Percentiles rank a stretch among this genome's conserved stretches.
Conservation (phyloP, 2,329 filamentous ascomycete genomes). For the Leptographium lundbergii region DNA sequence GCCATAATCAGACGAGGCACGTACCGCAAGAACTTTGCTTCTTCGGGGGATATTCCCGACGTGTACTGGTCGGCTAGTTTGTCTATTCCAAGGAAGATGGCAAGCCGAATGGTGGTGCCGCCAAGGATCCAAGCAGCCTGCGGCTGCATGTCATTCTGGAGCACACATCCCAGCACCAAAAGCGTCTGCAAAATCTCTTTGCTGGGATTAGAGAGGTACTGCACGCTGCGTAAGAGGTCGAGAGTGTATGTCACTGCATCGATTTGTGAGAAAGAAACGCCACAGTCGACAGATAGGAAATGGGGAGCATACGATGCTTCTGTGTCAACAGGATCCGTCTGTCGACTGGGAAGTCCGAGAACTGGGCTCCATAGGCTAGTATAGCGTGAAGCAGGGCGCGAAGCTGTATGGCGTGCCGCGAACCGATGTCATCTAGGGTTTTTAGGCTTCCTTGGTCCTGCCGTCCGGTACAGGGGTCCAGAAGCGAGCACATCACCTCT, state of each 20-base stretch:
- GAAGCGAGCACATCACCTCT: too few species aligned
- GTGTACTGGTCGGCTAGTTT: too few species aligned
- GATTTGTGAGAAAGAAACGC: neutral
- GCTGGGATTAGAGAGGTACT: too few species aligned
- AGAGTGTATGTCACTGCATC: too few species aligned
- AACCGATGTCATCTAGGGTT: too few species aligned
- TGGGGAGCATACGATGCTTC: neutral
- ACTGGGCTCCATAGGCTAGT: neutral
- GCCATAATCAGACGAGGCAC: neutral
- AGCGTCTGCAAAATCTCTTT: neutral
- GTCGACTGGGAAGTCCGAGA: neutral
- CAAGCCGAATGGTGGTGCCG: neutral
- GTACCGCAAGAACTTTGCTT: neutral
- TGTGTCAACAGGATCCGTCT: neutral
- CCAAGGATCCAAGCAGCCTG: neutral
- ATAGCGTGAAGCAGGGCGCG: neutral
- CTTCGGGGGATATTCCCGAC: too few species aligned
- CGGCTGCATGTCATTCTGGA: neutral
- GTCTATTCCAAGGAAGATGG: neutral
- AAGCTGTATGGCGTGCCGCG: neutral
- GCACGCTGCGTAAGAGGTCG: too few species aligned
- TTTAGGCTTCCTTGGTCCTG: neutral
- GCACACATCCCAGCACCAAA: neutral
- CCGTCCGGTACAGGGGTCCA: too few species aligned
- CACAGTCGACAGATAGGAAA: neutral